Evolutionary conservation across 2,329 filamentous ascomycete species (phyloP), one percentile per base, ranked within the genome.

Genomic region (Knufia fluminis): DNA sequence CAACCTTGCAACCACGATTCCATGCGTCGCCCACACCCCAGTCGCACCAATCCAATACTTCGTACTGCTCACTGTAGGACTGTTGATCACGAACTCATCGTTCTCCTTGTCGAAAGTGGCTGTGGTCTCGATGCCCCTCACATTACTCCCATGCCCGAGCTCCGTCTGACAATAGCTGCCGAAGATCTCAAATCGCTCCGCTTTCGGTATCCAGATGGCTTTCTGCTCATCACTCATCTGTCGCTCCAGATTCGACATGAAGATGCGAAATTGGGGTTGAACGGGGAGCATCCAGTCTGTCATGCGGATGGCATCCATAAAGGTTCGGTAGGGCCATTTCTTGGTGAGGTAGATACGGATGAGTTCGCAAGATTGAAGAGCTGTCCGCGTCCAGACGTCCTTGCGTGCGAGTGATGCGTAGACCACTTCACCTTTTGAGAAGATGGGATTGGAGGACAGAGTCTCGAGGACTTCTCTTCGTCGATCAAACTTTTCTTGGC

Each of bases 1-100:
- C 45, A 66, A 48, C 31, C 57, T 51, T 14, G 63, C 63, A 47
- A 65, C 58, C 12, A 65, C 57, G 46, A 65, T 56, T 1, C 58
- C 58, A 52, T 64, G 63, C 3, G 60, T 61, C 12, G 59, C 54
- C 40, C 54, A 60, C 9, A 59, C 56, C 3, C 60, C 62, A 6
- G 60, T 52, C 2, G 57, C 58, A 35, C 63, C 62, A 19, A 60
- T 60, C 62, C 63, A 64, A 45, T 60, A 65, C 39, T 65, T 64
- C 3, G 59, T 60, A 19, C 58, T 58, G 32, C 54, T 56, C 9
- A 61, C 26, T 10, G 54, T 59, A 1, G 63, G 63, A 4, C 61
- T 59, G 36, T 64, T 56, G 32, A 64, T 59, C 39, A 64, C 47
- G 45, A 65, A 63, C 43, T 63, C 59, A 35, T 64, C 62, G 2